Evolutionary conservation across 139 green algal genomes (phyloP).

Genomic region (Chlamydomonas urium): DNA sequence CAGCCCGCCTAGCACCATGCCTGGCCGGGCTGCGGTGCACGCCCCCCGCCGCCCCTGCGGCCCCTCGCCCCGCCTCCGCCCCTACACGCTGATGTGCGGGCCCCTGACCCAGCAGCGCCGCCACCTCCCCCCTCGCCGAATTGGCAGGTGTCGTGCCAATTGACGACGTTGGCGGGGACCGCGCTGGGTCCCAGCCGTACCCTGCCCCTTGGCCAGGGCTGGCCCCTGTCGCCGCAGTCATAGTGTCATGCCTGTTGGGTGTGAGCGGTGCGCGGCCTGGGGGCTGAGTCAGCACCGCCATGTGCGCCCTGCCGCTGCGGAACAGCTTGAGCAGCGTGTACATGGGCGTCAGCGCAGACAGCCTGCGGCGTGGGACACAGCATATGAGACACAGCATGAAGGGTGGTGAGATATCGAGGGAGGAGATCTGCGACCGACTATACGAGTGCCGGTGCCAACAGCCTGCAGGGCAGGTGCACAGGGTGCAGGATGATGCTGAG

Average conservation of each 20-base stretch:
- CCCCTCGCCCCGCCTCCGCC: no score
- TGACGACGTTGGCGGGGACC: no score
- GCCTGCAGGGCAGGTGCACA: neutral
- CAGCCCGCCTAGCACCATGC: no score
- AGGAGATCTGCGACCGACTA: neutral
- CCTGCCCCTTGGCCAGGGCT: neutral
- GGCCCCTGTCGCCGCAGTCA: neutral
- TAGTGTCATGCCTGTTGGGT: neutral
- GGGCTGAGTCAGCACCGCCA: conserved; percentile 69
- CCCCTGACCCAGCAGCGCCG: no score
- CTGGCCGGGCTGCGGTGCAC: no score
- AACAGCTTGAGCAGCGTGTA: conserved; percentile 93
- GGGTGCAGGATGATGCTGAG: neutral
- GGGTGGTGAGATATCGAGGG: neutral
- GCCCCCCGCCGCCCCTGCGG: no score
- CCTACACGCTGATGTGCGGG: no score
- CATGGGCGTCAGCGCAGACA: conserved; percentile 53
- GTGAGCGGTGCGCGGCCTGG: neutral
- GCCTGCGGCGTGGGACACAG: no score
- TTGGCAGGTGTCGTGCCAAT: no score
- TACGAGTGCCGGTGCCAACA: neutral
- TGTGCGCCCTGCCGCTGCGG: conserved; percentile 69
- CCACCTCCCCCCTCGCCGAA: no score
- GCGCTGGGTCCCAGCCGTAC: neutral
- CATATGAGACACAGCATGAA: conserved; percentile 8